Evolutionary conservation across 495 filamentous ascomycete genomes (phyloP), one percentile per base, ranked within the genome.

Genomic region (Lasiosphaeria ovina): DNA sequence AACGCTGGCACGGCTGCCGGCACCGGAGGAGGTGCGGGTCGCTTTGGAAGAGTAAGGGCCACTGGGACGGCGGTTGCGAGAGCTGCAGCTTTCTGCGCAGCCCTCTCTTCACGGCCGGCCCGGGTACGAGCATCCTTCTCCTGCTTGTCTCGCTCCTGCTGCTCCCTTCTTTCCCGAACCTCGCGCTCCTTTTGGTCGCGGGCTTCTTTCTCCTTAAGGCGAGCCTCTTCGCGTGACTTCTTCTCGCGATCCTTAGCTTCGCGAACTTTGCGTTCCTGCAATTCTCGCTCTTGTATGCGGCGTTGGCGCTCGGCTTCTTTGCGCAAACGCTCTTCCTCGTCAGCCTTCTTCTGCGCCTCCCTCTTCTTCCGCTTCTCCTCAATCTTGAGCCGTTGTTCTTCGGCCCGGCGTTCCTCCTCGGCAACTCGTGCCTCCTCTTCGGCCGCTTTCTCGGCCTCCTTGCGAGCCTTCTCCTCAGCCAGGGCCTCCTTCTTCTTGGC

Each of bases 281-380:
- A 92, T 58, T 91, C 85, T 63, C 91, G 88, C 69, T 97, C 93
- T 57, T 89, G 88, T 35, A 87, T 75, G 48, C 89, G 86, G 62
- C 86, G 85, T 63, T 88, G 85, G 67, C 88, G 70, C 55, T 72
- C 70, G 2, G 66, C 68, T 45, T 89, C 69, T 93, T 85, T 86
- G 42, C 82, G 83, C 57, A 66, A 77, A 34, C 88, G 87, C 64
- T 96, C 94, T 66, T 96, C 93, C 59, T 96, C 90, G 66, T 89
- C 88, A 34, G 89, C 89, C 74, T 90, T 95, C 64, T 88, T 90
- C 71, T 95, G 91, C n/a, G 89, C 88, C 66, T 98, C 94, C 62
- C 87, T 90, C 77, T 93, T 93, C 80, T 89, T 94, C 31, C 89
- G 83, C 70, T 91, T 93, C 71, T 96, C 94, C 70, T 97, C 94